phyloP scores from a whole-genome alignment of 116 monocot genomes.

The Iris pallida region DNA sequence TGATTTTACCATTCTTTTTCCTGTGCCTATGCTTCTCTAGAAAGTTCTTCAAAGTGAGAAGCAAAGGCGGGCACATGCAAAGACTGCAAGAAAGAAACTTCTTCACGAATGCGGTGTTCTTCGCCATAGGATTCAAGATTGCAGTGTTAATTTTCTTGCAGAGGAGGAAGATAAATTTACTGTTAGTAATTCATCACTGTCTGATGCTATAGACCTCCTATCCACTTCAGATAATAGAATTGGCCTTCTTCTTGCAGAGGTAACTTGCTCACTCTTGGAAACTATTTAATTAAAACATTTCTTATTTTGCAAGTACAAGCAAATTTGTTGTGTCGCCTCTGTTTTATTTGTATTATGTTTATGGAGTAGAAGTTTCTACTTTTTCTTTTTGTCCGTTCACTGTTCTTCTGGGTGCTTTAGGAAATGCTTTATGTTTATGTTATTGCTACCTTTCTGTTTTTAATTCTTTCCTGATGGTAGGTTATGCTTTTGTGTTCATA shows the following conservation, averaged over 20 bases:
- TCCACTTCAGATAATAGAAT: slow-evolving; percentile 93
- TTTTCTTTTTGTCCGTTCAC: no score
- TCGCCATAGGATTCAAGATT: slow-evolving; percentile 62
- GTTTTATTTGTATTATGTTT: no score
- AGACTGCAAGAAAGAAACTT: slow-evolving; percentile 43
- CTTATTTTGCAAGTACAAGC: neutral
- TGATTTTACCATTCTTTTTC: no score
- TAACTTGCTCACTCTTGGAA: slow-evolving; percentile 15
- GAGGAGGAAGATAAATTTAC: slow-evolving; percentile 56
- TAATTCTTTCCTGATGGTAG: no score
- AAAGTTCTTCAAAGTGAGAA: slow-evolving; percentile 57
- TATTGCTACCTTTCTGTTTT: no score
- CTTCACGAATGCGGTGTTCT: slow-evolving; percentile 76
- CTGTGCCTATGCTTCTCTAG: slow-evolving; percentile 16
- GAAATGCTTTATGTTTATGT: no score
- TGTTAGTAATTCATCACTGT: slow-evolving; percentile 31
- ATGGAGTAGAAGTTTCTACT: no score
- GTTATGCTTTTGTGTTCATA: no score
- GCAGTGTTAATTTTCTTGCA: slow-evolving; percentile 53
- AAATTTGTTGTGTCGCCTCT: no score
- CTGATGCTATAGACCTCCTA: slow-evolving; percentile 66
- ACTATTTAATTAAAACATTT: neutral
- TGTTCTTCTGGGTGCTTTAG: no score
- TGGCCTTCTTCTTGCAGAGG: slow-evolving; percentile 88
- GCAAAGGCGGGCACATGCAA: slow-evolving; percentile 35